phyloP scores from a whole-genome alignment of 2,329 filamentous ascomycete genomes.

The Diplodia seriata region DNA sequence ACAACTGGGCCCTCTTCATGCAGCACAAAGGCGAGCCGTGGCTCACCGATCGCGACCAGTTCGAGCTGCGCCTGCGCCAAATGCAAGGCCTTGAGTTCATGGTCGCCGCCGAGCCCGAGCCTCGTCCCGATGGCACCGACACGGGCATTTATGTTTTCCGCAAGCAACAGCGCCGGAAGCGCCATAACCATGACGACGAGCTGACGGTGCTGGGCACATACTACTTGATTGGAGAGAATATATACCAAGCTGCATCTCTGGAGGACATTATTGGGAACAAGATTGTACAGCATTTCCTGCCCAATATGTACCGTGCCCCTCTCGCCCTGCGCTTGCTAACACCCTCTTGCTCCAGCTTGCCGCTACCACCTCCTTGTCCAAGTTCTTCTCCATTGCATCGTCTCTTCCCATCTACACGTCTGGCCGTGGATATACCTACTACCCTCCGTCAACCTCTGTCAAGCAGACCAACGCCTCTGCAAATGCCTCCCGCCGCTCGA shows the following conservation, averaged over 20 bases:
- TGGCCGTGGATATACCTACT: constrained; percentile 66
- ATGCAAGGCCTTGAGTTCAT: constrained; percentile 67
- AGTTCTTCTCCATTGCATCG: constrained; percentile 61
- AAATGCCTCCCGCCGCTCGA: constrained; percentile 44
- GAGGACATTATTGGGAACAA: constrained; percentile 63
- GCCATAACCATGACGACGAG: constrained; percentile 57
- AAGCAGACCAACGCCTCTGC: constrained; percentile 35
- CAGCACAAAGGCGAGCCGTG: constrained; percentile 55
- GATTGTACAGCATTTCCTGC: constrained; percentile 50
- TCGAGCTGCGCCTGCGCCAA: constrained; percentile 62
- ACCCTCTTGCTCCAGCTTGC: constrained; percentile 53
- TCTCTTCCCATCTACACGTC: constrained; percentile 64
- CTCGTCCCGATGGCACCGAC: constrained; percentile 50
- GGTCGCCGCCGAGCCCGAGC: constrained; percentile 63
- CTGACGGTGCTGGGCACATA: constrained; percentile 64
- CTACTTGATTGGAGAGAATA: constrained; percentile 65
- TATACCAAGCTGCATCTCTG: constrained; percentile 68
- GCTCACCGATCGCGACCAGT: constrained; percentile 61
- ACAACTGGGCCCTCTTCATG: constrained; percentile 63
- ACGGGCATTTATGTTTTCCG: constrained; percentile 66
- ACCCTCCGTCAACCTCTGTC: constrained; percentile 56
- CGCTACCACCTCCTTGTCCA: constrained; percentile 62
- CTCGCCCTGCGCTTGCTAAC: constrained; percentile 26
- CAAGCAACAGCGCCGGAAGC: constrained; percentile 55
- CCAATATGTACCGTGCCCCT: neutral